Conservation (phyloP, 2,329 filamentous ascomycete genomes). For the Penicillium sp. region DNA sequence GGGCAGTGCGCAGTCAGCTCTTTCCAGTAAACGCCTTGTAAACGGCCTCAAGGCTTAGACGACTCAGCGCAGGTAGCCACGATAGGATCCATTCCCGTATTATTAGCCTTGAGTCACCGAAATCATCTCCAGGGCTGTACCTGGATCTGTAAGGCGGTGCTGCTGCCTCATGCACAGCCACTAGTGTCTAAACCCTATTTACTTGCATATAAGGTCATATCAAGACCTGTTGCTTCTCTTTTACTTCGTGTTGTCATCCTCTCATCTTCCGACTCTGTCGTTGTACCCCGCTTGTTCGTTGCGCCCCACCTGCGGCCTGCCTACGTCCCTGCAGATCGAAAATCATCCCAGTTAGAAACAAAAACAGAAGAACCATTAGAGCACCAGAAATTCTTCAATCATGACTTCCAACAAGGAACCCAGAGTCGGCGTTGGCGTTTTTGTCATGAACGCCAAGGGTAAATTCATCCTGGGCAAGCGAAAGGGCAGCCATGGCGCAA, state of each 20-base stretch:
- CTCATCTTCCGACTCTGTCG: neutral
- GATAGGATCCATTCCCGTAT: neutral
- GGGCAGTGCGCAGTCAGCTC: neutral
- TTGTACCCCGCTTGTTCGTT: slow-evolving; percentile 3
- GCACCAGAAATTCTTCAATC: neutral
- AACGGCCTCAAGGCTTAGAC: neutral
- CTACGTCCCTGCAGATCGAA: slow-evolving; percentile 7
- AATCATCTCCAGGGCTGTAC: neutral
- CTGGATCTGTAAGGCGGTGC: neutral
- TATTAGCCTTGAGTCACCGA: neutral
- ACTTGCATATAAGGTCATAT: neutral
- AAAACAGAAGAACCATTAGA: neutral
- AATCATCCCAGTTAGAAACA: neutral
- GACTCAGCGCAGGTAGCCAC: neutral
- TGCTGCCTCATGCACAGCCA: neutral
- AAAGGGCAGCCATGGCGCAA: slow-evolving; percentile 51
- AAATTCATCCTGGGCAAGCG: slow-evolving; percentile 53
- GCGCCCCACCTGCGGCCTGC: neutral
- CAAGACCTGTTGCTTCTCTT: neutral
- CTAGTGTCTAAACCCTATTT: neutral
- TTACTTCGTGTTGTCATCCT: neutral
- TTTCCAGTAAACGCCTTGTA: neutral
- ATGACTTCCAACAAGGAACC: slow-evolving; percentile 22
- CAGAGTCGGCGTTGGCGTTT: slow-evolving; percentile 53
- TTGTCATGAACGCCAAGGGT: slow-evolving; percentile 46